Base-by-base conservation (phyloP, 129 eudicot genomes). In the Pittosporum tobira region DNA sequence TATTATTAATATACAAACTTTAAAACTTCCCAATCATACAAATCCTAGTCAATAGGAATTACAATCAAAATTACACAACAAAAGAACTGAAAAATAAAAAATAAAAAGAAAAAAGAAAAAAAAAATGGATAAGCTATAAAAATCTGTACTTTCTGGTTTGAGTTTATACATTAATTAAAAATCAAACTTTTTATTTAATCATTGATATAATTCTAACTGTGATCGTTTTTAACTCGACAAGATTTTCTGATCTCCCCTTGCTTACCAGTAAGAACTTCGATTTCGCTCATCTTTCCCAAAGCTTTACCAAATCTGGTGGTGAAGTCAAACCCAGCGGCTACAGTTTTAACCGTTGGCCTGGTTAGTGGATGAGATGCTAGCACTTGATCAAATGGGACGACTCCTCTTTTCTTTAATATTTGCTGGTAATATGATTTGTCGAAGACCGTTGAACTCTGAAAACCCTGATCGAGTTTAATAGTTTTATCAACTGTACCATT, bases 401-500 rank as follows among this genome's bases (percentile, higher is more conserved):
- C 30, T 23, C 88, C 93, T 52, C 70, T 74, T 4, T 44, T 22
- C 51, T 28, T 12, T 14, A 60, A 9, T 21, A 87, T 77, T 34
- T 81, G 83, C 22, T 31, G 67, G 61, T 79, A 77, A 63, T 51
- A 80, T 2, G 82, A 78, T 6, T 77, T 80, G 65, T 83, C 94
- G 3, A 87, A 73, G 1, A 65, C 46, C 23, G 22, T 42, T 1
- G 83, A 54, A 30, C 85, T 80, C 14, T 55, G 42, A 20, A 62
- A 68, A 51, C 77, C 81, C 51, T 75, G 85, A 54, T 83, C 94
- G 48, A 76, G 77, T 57, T 66, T 66, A 0, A 44, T 76, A 13
- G 68, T 20, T 49, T 70, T 71, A 40, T 78, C 75, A 25, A 58
- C 20, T 0, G 58, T 59, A 29, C 75, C 49, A 37, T 69, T 70